Conservation (phyloP, 2,329 filamentous ascomycete species). For the Colletotrichum sublineola region DNA sequence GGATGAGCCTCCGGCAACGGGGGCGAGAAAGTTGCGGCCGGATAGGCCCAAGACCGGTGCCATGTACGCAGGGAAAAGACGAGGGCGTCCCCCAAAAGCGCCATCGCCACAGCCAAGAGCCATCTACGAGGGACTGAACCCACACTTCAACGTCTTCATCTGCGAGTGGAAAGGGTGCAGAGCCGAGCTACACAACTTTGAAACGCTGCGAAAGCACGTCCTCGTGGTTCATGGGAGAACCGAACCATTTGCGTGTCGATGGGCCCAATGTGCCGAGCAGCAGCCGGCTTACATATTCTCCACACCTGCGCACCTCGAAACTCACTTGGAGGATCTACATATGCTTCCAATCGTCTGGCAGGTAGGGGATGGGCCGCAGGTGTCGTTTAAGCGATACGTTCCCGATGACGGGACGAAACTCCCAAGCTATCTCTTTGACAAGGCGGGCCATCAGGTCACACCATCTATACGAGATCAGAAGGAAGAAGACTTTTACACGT, state of each 20-base stretch:
- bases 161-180: slow-evolving; percentile 73
- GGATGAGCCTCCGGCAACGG: slow-evolving; percentile 36
- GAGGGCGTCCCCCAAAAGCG: slow-evolving; percentile 58
- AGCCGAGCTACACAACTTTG: slow-evolving; percentile 73
- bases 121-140: slow-evolving; percentile 57
- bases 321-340: slow-evolving; percentile 68
- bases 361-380: slow-evolving; percentile 67
- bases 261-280: slow-evolving; percentile 55
- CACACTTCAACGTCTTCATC: slow-evolving; percentile 64
- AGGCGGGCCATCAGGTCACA: slow-evolving; percentile 68
- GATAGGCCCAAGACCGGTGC: slow-evolving; percentile 46
- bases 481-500: slow-evolving; percentile 62
- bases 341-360: slow-evolving; percentile 68
- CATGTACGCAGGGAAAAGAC: slow-evolving; percentile 51
- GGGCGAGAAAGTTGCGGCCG: slow-evolving; percentile 45
- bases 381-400: slow-evolving; percentile 34
- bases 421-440: slow-evolving; percentile 66
- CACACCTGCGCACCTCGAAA: slow-evolving; percentile 54
- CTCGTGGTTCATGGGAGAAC: slow-evolving; percentile 59
- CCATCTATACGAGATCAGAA: slow-evolving; percentile 67
- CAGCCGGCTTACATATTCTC: slow-evolving; percentile 25
- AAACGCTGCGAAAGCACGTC: slow-evolving; percentile 69
- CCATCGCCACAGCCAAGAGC: slow-evolving; percentile 55
- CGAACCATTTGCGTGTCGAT: slow-evolving; percentile 50
- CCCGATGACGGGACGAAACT: slow-evolving; percentile 47